Conservation (phyloP, 257 asterid species). For the Solanum clarkiae region DNA sequence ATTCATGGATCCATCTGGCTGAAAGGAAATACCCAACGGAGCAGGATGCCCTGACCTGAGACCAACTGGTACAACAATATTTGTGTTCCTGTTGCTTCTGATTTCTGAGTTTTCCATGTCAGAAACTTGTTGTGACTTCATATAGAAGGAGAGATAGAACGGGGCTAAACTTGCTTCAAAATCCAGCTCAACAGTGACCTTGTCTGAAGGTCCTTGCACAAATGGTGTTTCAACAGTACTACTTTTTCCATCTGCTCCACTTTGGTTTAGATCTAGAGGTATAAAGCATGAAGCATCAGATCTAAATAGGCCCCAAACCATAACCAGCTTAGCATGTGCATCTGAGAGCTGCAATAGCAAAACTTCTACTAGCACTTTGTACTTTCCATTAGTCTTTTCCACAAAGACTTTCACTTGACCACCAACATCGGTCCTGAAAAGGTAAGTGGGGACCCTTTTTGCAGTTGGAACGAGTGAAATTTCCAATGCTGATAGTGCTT, state of each 20-base stretch:
- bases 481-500: constrained; percentile 32
- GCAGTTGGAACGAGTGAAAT: constrained; percentile 27
- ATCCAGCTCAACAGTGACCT: constrained; percentile 44
- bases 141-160: constrained; percentile 50
- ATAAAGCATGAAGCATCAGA: constrained; percentile 40
- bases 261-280: constrained; percentile 29
- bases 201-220: constrained; percentile 24
- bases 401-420: constrained; percentile 59
- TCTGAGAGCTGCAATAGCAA: constrained; percentile 21
- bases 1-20: constrained; percentile 46
- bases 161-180: constrained; percentile 57
- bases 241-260: constrained; percentile 14
- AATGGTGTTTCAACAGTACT: constrained; percentile 40
- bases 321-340: constrained; percentile 20
- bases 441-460: constrained; percentile 29
- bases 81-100: constrained; percentile 58
- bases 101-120: constrained; percentile 22
- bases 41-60: constrained; percentile 63
- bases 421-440: constrained; percentile 55
- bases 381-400: constrained; percentile 26
- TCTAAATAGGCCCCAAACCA: constrained; percentile 70
- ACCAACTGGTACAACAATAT: constrained; percentile 78
- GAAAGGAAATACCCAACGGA: constrained; percentile 67
- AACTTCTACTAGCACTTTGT: constrained; percentile 39
- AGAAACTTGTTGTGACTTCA: constrained; percentile 28